A percentile compares a stretch with the other conserved stretches of the same genome.
These are phyloP conservation scores for Candida lessepsii DNA, from an alignment of 805 yeast genomes.

Conservation along the genomic window DNA sequence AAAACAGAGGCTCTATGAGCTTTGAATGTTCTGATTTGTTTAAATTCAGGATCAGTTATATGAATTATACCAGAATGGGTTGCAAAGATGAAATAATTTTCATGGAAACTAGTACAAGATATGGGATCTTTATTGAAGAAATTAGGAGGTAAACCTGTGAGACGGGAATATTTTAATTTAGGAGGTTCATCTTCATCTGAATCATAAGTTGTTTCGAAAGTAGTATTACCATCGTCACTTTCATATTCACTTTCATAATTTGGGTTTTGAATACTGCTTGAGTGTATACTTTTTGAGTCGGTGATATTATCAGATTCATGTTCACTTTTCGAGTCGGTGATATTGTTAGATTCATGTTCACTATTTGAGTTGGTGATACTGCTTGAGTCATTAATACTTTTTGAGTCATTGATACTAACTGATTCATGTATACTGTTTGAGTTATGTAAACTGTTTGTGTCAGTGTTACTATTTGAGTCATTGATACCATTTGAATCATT, in stretches of 20 bases:
- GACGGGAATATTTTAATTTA: slow-evolving; percentile 67
- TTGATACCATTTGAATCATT: too few species aligned
- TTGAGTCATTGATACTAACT: too few species aligned
- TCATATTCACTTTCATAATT: slow-evolving; percentile 8
- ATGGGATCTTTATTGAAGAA: slow-evolving; percentile 77
- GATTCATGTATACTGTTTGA: too few species aligned
- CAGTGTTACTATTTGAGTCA: neutral
- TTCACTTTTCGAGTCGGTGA: too few species aligned
- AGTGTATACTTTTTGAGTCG: neutral
- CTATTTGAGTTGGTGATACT: too few species aligned
- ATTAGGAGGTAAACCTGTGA: slow-evolving; percentile 63
- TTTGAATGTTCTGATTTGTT: slow-evolving; percentile 66
- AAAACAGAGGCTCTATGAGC: slow-evolving; percentile 86
- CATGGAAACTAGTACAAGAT: slow-evolving; percentile 64
- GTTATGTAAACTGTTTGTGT: neutral
- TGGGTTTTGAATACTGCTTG: slow-evolving; percentile 7
- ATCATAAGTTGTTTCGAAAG: slow-evolving; percentile 17
- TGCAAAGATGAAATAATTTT: slow-evolving; percentile 69
- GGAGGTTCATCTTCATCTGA: slow-evolving; percentile 54
- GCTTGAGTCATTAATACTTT: too few species aligned
- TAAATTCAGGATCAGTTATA: slow-evolving; percentile 58
- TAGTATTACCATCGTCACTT: slow-evolving; percentile 15
- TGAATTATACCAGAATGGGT: slow-evolving; percentile 87
- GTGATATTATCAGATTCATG: too few species aligned
- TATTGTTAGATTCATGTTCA: too few species aligned